phyloP scores from a whole-genome alignment of 768 basidiomycete species.

The Tricholoma terreum region DNA sequence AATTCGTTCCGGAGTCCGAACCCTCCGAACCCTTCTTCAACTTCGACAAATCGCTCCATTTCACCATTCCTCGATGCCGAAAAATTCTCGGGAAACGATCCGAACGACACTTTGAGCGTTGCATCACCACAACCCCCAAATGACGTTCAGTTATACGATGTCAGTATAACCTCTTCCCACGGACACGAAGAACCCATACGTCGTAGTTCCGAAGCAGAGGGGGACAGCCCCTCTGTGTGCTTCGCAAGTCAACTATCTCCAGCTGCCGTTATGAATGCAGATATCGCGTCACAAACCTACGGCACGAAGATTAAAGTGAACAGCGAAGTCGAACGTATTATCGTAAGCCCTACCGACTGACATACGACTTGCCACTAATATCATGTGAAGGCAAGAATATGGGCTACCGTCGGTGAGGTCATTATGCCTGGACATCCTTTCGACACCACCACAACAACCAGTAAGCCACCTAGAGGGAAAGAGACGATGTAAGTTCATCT shows the following conservation, averaged over 20 bases:
- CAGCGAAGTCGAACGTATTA: constrained; percentile 59
- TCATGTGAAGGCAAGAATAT: constrained; percentile 58
- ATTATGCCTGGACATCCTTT: constrained; percentile 54
- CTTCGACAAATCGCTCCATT: background rate
- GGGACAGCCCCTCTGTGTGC: background rate
- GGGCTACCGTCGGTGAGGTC: constrained; percentile 62
- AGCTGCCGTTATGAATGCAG: background rate
- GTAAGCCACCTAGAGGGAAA: constrained; percentile 48
- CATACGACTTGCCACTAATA: background rate
- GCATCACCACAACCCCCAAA: background rate
- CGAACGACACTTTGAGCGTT: background rate
- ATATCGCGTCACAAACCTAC: background rate
- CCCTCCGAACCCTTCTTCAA: constrained; percentile 4
- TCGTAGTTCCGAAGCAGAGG: background rate
- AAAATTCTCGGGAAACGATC: background rate
- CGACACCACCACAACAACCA: constrained; percentile 28
- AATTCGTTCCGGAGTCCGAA: constrained; percentile 41
- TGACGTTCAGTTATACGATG: background rate
- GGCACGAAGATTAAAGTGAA: constrained; percentile 48
- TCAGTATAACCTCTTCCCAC: background rate
- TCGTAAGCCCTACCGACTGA: constrained; percentile 39
- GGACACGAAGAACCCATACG: background rate
- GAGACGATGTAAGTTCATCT: constrained; percentile 54
- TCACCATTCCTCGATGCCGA: background rate
- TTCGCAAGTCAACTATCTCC: background rate